Evolutionary conservation across 139 green algal species (phyloP).

Genomic region (Chlorella sp.): DNA sequence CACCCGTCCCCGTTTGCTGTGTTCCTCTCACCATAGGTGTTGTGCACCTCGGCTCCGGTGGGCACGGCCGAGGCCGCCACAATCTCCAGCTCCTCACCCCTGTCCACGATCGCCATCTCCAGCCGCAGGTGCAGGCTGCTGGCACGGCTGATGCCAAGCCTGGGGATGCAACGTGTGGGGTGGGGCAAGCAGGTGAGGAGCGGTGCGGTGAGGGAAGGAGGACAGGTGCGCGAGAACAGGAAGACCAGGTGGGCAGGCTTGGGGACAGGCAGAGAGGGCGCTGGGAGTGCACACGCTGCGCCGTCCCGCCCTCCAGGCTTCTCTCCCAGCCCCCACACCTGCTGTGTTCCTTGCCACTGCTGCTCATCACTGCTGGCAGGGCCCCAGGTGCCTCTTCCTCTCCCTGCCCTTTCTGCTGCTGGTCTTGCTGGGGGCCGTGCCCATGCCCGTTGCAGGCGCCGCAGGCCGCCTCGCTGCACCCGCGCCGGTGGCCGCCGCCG

Average conservation of each 20-base stretch:
- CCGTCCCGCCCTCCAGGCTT: neutral
- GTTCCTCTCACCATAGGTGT: conserved; percentile 50
- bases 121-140: conserved; percentile 57
- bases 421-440: neutral
- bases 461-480: neutral
- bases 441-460: neutral
- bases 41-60: conserved; percentile 59
- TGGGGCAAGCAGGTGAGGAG: too few species aligned
- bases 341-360: too few species aligned
- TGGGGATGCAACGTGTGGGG: too few species aligned
- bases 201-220: too few species aligned
- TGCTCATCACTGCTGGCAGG: neutral
- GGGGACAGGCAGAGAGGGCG: too few species aligned
- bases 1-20: too few species aligned
- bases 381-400: neutral
- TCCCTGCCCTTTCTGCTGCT: neutral
- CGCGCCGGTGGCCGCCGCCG: neutral
- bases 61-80: conserved; percentile 58
- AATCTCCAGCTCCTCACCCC: conserved; percentile 60
- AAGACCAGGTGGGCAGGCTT: too few species aligned
- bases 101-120: conserved; percentile 69
- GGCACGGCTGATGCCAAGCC: neutral
- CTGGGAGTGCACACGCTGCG: too few species aligned
- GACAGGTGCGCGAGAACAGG: too few species aligned
- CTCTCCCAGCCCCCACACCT: too few species aligned